phyloP scores from a whole-genome alignment of 2,329 filamentous ascomycete genomes.

The Paracamarosporium sp. region DNA sequence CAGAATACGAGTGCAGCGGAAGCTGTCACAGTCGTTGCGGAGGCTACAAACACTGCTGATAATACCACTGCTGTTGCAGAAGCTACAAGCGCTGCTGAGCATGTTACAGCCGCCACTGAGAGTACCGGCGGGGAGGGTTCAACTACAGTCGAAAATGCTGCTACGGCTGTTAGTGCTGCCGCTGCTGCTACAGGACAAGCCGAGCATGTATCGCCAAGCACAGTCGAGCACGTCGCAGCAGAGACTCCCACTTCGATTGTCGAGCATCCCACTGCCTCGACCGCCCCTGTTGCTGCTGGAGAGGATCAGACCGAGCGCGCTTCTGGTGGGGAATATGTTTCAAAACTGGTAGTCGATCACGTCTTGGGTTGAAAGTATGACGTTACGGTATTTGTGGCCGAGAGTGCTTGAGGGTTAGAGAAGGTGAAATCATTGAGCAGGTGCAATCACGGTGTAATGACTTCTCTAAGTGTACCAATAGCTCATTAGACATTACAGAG shows the following conservation, averaged over 20 bases:
- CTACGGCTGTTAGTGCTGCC: not conserved
- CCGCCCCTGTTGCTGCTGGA: not conserved
- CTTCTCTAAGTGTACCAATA: not conserved
- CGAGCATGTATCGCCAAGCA: too few species aligned
- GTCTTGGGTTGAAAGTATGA: not conserved
- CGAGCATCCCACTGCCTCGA: not conserved
- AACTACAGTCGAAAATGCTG: too few species aligned
- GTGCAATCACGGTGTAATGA: not conserved
- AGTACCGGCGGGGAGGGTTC: too few species aligned
- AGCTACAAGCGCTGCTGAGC: not conserved
- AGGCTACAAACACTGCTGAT: not conserved
- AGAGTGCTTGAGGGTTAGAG: not conserved
- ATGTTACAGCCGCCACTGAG: not conserved
- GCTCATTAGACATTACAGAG: not conserved
- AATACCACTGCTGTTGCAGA: not conserved
- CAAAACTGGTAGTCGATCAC: not conserved
- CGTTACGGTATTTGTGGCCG: not conserved
- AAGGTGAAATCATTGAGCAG: not conserved
- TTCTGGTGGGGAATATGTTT: not conserved
- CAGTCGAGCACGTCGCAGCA: not conserved
- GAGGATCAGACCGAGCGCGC: not conserved
- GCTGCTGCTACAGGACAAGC: not conserved
- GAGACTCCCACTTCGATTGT: not conserved
- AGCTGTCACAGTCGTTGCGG: slow-evolving; percentile 9
- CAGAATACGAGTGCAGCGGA: slow-evolving; percentile 4